These are phyloP conservation scores for Pichia kluyveri DNA, from an alignment of 805 yeast genomes.

Conservation along the genomic window DNA sequence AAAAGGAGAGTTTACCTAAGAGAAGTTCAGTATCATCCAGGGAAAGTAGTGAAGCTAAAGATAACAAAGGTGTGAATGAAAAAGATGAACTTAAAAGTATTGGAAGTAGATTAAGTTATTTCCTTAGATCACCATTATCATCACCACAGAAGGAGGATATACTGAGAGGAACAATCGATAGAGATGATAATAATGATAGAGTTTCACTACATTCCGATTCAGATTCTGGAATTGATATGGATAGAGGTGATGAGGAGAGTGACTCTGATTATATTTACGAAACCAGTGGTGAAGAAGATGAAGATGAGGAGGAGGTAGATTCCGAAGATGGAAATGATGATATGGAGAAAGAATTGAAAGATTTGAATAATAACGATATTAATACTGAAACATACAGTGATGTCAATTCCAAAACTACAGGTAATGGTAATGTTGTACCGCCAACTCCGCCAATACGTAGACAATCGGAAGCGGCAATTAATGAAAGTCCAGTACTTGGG, in stretches of 20 bases:
- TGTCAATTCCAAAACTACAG: too few relatives aligned
- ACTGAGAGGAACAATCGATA: neutral
- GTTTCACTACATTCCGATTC: neutral
- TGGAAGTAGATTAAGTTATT: constrained; percentile 5
- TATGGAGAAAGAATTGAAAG: neutral
- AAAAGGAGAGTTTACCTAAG: neutral
- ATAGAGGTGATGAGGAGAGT: constrained; percentile 10
- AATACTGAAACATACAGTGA: too few relatives aligned
- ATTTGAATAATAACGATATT: too few relatives aligned
- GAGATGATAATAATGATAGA: neutral
- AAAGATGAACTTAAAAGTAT: constrained; percentile 2
- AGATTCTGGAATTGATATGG: neutral
- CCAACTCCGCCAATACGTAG: neutral
- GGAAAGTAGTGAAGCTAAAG: neutral
- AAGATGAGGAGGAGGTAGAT: constrained; percentile 8
- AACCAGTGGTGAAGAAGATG: constrained; percentile 14
- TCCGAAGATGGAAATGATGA: neutral
- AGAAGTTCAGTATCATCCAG: neutral
- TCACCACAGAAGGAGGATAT: constrained; percentile 1
- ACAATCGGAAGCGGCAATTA: neutral
- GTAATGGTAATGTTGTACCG: too few relatives aligned
- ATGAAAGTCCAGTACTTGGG: neutral
- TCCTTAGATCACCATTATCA: constrained; percentile 3
- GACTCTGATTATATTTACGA: constrained; percentile 9
- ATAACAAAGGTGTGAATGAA: neutral